A percentile compares a stretch with the other conserved stretches of the same genome.
These are phyloP conservation scores for Nigrograna mackinnonii DNA, from an alignment of 2,329 filamentous ascomycete species.

Conservation along the genomic window DNA sequence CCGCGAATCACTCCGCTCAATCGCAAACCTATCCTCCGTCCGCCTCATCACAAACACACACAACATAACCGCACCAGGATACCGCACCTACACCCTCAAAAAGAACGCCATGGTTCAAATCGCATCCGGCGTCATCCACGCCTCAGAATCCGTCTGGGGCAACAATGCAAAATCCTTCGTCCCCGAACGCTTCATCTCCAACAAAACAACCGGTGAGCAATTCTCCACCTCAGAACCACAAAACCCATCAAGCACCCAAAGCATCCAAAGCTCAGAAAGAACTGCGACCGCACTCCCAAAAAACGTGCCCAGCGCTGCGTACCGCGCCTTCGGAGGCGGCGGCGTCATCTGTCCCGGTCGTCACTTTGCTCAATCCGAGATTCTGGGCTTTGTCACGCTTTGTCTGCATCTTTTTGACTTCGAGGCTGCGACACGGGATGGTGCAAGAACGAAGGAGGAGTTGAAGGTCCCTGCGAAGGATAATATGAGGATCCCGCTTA, in stretches of 20 bases:
- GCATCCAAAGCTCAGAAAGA: constrained; percentile 2
- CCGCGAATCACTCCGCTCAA: constrained; percentile 49
- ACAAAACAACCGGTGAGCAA: constrained; percentile 8
- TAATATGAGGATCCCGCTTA: constrained; percentile 16
- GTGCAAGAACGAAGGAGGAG: background rate
- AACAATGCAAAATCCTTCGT: constrained; percentile 44
- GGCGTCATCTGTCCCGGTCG: constrained; percentile 33
- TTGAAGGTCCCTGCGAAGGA: constrained; percentile 13
- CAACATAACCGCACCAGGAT: constrained; percentile 29
- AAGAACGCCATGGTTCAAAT: constrained; percentile 49
- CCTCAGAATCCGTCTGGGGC: constrained; percentile 46
- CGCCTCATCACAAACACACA: constrained; percentile 47
- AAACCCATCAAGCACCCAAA: background rate
- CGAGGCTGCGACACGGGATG: constrained; percentile 4
- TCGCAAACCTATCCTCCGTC: constrained; percentile 41
- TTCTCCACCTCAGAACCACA: constrained; percentile 8
- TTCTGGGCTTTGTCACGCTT: constrained; percentile 27
- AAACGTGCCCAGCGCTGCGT: constrained; percentile 23
- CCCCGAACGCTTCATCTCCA: constrained; percentile 42
- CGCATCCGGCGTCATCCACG: constrained; percentile 50
- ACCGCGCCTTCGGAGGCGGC: constrained; percentile 33
- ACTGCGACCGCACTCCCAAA: constrained; percentile 13
- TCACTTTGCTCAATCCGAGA: constrained; percentile 35
- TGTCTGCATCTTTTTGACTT: constrained; percentile 31
- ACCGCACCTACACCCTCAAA: constrained; percentile 42